Conservation (phyloP, 1,284 basidiomycete species). For the Naganishia sp. region DNA sequence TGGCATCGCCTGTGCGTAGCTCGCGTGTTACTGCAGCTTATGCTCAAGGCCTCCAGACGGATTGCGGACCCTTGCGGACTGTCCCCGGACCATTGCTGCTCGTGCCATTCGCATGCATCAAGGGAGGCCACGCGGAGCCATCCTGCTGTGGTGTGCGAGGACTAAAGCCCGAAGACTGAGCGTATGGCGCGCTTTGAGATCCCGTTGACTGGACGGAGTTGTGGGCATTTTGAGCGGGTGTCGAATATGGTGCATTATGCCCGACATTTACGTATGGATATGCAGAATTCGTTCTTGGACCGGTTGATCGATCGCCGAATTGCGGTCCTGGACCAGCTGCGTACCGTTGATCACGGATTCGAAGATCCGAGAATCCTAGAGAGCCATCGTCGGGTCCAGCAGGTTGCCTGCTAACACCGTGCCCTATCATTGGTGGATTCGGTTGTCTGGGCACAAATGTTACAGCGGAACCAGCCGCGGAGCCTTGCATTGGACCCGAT, state of each 20-base stretch:
- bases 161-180: not conserved
- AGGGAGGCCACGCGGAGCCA: slow-evolving; percentile 4
- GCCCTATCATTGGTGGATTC: slow-evolving; percentile 3
- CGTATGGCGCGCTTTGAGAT: not conserved
- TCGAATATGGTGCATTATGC: not conserved
- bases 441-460: slow-evolving; percentile 1
- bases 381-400: slow-evolving; percentile 21
- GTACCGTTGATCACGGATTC: slow-evolving; percentile 19
- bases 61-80: slow-evolving; percentile 9
- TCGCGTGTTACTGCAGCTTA: too few species aligned
- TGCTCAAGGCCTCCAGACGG: slow-evolving; percentile 12
- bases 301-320: slow-evolving; percentile 1
- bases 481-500: not conserved
- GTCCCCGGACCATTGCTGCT: not conserved
- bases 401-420: slow-evolving; percentile 13
- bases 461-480: not conserved
- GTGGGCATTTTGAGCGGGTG: not conserved
- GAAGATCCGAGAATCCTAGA: slow-evolving; percentile 17
- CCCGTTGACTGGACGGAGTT: too few species aligned
- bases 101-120: slow-evolving; percentile 4
- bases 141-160: slow-evolving; percentile 5
- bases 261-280: slow-evolving; percentile 4
- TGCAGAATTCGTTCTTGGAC: not conserved
- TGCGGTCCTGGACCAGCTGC: not conserved
- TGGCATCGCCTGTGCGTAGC: not conserved